These are phyloP conservation scores for Stachybotrys chlorohalonatus DNA, from an alignment of 2,329 filamentous ascomycete genomes.

Conservation along the genomic window DNA sequence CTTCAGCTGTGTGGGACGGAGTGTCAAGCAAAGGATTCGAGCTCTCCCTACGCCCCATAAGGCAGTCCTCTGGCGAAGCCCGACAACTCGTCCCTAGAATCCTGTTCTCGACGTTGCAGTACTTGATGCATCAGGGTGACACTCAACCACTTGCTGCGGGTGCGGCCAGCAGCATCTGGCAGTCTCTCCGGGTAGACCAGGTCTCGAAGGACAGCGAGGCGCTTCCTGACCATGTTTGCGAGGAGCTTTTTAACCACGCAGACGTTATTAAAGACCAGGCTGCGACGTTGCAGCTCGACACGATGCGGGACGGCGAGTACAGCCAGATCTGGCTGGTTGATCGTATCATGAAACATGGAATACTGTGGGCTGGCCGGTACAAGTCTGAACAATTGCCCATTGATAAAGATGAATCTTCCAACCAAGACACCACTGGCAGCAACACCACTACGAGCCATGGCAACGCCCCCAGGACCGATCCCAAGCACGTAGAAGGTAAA, in stretches of 20 bases:
- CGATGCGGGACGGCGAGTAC: neutral
- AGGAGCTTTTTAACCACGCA: neutral
- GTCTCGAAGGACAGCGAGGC: neutral
- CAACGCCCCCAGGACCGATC: neutral
- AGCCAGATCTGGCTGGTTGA: constrained; percentile 1
- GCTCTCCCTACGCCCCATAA: too few relatives aligned
- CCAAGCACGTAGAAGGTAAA: too few relatives aligned
- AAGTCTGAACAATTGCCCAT: neutral
- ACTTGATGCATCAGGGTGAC: neutral
- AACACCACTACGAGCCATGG: neutral
- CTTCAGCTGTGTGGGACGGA: too few relatives aligned
- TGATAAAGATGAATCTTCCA: neutral
- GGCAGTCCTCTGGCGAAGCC: too few relatives aligned
- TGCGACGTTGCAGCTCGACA: constrained; percentile 1
- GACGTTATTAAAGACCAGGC: neutral
- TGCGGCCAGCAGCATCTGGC: constrained; percentile 1
- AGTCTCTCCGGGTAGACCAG: constrained; percentile 1
- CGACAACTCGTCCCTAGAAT: too few relatives aligned
- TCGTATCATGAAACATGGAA: constrained; percentile 1
- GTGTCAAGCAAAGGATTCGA: too few relatives aligned
- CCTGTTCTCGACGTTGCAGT: neutral
- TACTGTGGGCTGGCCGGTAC: constrained; percentile 1
- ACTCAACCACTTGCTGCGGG: neutral
- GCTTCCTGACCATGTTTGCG: constrained; percentile 1
- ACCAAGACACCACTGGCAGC: neutral